phyloP scores from a whole-genome alignment of 768 basidiomycete genomes.

The Auriculariales sp. region DNA sequence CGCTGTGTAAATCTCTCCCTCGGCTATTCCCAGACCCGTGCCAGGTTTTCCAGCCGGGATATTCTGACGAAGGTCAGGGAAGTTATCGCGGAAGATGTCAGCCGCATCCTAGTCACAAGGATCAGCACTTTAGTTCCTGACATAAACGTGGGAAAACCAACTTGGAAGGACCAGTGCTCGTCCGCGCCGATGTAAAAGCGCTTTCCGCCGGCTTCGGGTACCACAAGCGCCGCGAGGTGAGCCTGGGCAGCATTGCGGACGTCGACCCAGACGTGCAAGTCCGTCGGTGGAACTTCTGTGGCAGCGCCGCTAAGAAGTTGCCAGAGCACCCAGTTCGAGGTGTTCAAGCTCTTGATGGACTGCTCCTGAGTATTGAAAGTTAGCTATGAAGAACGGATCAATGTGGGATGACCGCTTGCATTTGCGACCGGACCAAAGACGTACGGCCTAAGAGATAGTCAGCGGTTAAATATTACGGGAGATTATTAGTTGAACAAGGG shows the following conservation, averaged over 20 bases:
- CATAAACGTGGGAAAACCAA: too few species aligned
- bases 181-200: conserved; percentile 35
- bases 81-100: conserved; percentile 4
- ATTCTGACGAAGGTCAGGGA: background rate
- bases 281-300: background rate
- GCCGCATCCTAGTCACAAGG: too few species aligned
- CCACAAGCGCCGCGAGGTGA: conserved; percentile 37
- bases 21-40: background rate
- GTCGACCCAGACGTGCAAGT: conserved; percentile 24
- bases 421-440: background rate
- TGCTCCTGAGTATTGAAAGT: background rate
- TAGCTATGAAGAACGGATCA: background rate
- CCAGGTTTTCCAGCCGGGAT: conserved; percentile 4
- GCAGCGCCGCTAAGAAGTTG: background rate
- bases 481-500: too few species aligned
- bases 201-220: conserved; percentile 37
- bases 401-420: background rate
- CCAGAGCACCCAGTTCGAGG: background rate
- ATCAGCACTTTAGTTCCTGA: too few species aligned
- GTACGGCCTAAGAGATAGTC: background rate
- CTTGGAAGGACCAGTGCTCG: background rate
- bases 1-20: background rate
- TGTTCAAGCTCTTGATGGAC: background rate
- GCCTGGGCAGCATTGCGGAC: conserved; percentile 42
- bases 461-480: background rate